These are phyloP conservation scores for Cylindrotheca closterium DNA, from an alignment of 108 stramenopile species.

Conservation along the genomic window DNA sequence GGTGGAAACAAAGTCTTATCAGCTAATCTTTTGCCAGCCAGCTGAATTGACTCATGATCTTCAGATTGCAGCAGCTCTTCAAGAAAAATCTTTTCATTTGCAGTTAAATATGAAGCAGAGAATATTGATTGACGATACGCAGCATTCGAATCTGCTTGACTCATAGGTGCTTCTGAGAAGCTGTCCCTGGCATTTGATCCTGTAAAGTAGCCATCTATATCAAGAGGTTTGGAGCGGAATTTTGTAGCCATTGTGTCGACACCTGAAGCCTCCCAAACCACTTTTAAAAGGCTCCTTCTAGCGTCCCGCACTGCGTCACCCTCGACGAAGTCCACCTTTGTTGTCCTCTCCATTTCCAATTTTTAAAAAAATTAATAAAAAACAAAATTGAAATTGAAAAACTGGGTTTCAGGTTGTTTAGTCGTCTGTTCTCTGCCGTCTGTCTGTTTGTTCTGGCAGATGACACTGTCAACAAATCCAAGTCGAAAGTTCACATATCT, in stretches of 20 bases:
- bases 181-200: neutral
- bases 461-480: too few relatives aligned
- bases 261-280: slow-evolving; percentile 16
- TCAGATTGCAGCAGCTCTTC: slow-evolving; percentile 27
- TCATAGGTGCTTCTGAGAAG: slow-evolving; percentile 3
- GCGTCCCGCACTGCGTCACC: slow-evolving; percentile 14
- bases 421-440: too few relatives aligned
- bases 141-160: neutral
- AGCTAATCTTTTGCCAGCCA: slow-evolving; percentile 23
- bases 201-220: slow-evolving; percentile 29
- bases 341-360: neutral
- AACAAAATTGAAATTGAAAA: too few relatives aligned
- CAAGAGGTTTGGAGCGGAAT: slow-evolving; percentile 27
- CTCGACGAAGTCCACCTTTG: neutral
- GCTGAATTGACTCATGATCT: slow-evolving; percentile 30
- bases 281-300: slow-evolving; percentile 19
- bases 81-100: slow-evolving; percentile 26
- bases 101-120: slow-evolving; percentile 15
- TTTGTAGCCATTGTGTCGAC: slow-evolving; percentile 11
- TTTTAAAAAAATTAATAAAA: too few relatives aligned
- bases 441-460: too few relatives aligned
- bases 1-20: slow-evolving; percentile 36
- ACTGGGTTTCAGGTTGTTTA: too few relatives aligned
- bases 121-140: neutral
- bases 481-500: too few relatives aligned